Base-by-base conservation (phyloP, 805 yeast genomes). In the Saturnispora gosingensis region DNA sequence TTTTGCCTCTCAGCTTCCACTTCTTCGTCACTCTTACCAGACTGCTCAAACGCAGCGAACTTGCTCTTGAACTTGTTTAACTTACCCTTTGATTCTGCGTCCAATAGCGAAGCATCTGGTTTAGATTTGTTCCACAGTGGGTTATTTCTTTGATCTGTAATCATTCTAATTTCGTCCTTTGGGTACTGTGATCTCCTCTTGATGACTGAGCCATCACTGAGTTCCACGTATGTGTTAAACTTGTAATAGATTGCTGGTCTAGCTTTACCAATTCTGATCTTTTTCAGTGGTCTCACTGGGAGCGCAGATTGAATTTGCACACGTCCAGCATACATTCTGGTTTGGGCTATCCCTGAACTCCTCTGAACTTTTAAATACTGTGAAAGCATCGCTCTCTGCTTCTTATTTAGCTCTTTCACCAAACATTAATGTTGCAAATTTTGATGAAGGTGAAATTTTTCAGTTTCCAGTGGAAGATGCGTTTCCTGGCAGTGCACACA, bases 221-320 rank as follows among this genome's bases (percentile, higher is more conserved):
- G 75, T 68, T 91, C 96, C n/a, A 93, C 90, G 36, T 76, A 69
- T 32, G 90, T 85, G 57, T 91, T 89, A 66, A 93, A 93, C 67
- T 88, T 88, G 70, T 91, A 79, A 68, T 88, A 90, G 40, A 93
- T 85, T 34, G 97, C 89, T 2, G 98, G 97, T 68, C 97, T 80
- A 16, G 96, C 89, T 65, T 85, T 85, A 51, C 97, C 97, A 51
- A 83, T 68, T 54, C 72, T 68, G 59, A 86, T 84, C 65, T 80
- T 83, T 65, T 79, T 82, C 68, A 77, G 66, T 48, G 88, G 88
- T 70, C 91, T 77, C 52, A 52, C 50, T 30, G 72, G 69, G 18
- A 69, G 59, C 10, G 67, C 64, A 3, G 61, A 54, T 18, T 56
- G 58, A 27, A 62, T 57, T 51, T 55, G 59, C 18, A 62, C 60